phyloP scores from a whole-genome alignment of 768 basidiomycete genomes.

The Serendipita vermifera region DNA sequence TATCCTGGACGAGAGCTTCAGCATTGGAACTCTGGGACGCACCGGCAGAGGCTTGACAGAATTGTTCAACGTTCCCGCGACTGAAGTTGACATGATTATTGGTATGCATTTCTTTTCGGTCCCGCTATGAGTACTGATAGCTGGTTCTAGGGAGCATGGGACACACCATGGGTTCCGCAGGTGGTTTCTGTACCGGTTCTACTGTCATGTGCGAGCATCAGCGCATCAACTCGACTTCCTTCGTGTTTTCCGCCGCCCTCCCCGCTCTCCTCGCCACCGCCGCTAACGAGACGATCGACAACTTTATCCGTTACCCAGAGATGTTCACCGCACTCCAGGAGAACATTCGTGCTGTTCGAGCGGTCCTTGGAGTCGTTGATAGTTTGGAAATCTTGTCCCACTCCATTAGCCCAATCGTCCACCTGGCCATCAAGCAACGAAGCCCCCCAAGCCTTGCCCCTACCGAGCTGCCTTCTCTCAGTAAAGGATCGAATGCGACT shows the following conservation, averaged over 20 bases:
- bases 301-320: slow-evolving; percentile 61
- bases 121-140: neutral
- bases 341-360: slow-evolving; percentile 66
- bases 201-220: slow-evolving; percentile 75
- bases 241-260: slow-evolving; percentile 92
- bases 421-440: slow-evolving; percentile 48
- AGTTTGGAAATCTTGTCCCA: slow-evolving; percentile 77
- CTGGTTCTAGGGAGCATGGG: slow-evolving; percentile 54
- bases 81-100: slow-evolving; percentile 88
- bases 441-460: neutral
- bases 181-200: slow-evolving; percentile 94
- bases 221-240: slow-evolving; percentile 91
- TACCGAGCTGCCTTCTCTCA: neutral
- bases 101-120: neutral
- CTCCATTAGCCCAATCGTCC: slow-evolving; percentile 75
- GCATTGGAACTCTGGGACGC: slow-evolving; percentile 83
- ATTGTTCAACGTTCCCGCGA: slow-evolving; percentile 79
- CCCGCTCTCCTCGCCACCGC: slow-evolving; percentile 81
- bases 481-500: slow-evolving; percentile 16
- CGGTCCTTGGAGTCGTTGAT: slow-evolving; percentile 67
- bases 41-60: slow-evolving; percentile 94
- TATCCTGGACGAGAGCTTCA: slow-evolving; percentile 86
- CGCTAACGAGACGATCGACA: slow-evolving; percentile 73
- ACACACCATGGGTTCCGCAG: slow-evolving; percentile 65
- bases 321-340: slow-evolving; percentile 66